phyloP scores from a whole-genome alignment of 1,284 basidiomycete genomes.

The Irpex sp. region DNA sequence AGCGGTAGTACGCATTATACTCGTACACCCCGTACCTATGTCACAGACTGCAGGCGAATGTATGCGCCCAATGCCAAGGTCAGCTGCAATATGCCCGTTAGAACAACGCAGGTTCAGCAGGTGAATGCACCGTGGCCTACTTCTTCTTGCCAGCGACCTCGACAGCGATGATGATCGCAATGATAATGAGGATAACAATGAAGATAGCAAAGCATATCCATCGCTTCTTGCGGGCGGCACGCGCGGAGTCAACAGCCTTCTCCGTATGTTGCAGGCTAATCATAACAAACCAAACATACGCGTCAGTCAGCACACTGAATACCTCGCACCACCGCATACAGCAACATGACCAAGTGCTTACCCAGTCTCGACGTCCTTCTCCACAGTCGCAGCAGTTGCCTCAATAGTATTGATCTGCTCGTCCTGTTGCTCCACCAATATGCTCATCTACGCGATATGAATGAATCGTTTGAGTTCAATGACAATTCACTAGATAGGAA shows the following conservation, averaged over 20 bases:
- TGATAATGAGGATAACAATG: constrained; percentile 51
- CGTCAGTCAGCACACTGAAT: neutral
- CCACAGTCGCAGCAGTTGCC: constrained; percentile 65
- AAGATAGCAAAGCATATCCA: constrained; percentile 86
- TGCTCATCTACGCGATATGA: constrained; percentile 61
- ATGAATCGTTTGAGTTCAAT: constrained; percentile 1
- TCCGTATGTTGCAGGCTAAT: constrained; percentile 75
- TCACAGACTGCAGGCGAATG: neutral
- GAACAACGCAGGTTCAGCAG: neutral
- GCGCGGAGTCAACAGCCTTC: constrained; percentile 86
- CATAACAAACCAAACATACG: constrained; percentile 4
- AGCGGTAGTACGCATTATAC: neutral
- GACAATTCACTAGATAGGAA: no score
- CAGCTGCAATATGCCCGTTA: neutral
- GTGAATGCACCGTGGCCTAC: constrained; percentile 11
- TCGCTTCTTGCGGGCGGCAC: constrained; percentile 87
- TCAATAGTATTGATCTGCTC: constrained; percentile 83
- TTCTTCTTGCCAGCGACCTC: constrained; percentile 31
- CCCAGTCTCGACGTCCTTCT: constrained; percentile 83
- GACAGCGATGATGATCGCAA: constrained; percentile 59
- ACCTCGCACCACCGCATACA: neutral
- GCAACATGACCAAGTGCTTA: constrained; percentile 35
- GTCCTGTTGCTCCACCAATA: constrained; percentile 91
- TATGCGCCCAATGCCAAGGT: neutral
- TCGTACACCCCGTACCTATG: neutral